Evolutionary conservation across 164 flowering plant species (phyloP).

Genomic region (Cinnamomum chago): DNA sequence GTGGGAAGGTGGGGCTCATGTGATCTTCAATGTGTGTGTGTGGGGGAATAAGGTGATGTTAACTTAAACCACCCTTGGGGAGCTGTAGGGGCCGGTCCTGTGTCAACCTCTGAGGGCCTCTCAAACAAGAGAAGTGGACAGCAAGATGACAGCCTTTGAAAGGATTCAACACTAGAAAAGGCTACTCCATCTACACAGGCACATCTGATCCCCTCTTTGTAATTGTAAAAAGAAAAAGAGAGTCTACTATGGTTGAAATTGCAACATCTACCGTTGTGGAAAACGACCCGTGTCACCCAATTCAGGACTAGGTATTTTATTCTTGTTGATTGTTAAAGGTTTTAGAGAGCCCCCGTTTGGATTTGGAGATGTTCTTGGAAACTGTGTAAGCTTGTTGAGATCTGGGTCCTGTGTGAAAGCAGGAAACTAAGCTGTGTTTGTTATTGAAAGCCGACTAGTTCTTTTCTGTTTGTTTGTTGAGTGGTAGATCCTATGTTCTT

Average conservation of each 20-base stretch:
- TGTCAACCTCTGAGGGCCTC: slow-evolving; percentile 2
- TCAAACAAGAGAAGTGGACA: slow-evolving; percentile 20
- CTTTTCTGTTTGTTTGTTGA: not conserved
- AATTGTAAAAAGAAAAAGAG: not conserved
- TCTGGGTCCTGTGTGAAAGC: not conserved
- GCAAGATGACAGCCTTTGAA: slow-evolving; percentile 24
- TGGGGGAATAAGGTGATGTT: slow-evolving; percentile 3
- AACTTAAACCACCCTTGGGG: not conserved
- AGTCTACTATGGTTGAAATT: not conserved
- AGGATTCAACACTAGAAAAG: slow-evolving; percentile 3
- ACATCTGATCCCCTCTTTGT: no score
- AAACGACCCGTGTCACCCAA: no score
- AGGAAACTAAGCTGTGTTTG: not conserved
- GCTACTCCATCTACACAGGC: slow-evolving; percentile 9
- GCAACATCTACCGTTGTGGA: no score
- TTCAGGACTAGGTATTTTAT: no score
- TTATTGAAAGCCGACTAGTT: not conserved
- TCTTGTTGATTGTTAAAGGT: no score
- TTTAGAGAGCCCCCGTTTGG: no score
- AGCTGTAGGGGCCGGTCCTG: slow-evolving; percentile 26
- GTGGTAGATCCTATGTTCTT: not conserved
- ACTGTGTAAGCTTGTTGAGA: no score
- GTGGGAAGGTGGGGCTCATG: slow-evolving; percentile 1
- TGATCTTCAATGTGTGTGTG: not conserved
- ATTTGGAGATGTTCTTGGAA: not conserved